Percentiles rank a stretch among this genome's conserved stretches.
These are phyloP conservation scores for Ramaria rubella DNA, from an alignment of 768 basidiomycete genomes.

Conservation along the genomic window DNA sequence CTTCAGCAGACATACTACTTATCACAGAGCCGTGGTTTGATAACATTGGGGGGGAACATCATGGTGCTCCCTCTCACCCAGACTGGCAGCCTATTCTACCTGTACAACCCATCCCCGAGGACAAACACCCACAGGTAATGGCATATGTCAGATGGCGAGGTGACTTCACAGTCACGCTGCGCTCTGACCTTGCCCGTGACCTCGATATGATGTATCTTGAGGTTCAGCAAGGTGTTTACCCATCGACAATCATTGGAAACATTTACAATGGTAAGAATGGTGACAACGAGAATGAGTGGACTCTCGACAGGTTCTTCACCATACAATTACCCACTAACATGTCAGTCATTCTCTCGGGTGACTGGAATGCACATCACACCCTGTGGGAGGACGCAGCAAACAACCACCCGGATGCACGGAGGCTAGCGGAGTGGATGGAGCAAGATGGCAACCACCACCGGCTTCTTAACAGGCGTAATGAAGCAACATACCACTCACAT, in stretches of 20 bases:
- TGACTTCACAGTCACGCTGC: conserved; percentile 16
- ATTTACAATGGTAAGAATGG: too few relatives aligned
- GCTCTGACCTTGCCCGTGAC: too few relatives aligned
- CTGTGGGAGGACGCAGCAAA: conserved; percentile 18
- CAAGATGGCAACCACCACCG: not conserved
- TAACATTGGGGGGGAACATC: too few relatives aligned
- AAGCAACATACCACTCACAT: not conserved
- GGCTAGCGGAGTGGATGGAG: not conserved
- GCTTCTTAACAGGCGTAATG: not conserved
- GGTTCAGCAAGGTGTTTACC: conserved; percentile 15
- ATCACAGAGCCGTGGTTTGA: conserved; percentile 14
- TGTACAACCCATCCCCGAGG: too few relatives aligned
- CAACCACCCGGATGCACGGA: conserved; percentile 8
- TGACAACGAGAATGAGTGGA: conserved; percentile 4
- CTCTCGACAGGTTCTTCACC: not conserved
- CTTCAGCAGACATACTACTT: conserved; percentile 11
- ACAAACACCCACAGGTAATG: too few relatives aligned
- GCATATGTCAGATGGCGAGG: not conserved
- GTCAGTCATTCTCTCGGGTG: conserved; percentile 21
- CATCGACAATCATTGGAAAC: conserved; percentile 17
- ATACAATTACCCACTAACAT: conserved; percentile 6
- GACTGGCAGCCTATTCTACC: not conserved
- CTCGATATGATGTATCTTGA: conserved; percentile 22
- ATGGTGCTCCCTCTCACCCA: too few relatives aligned
- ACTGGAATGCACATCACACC: conserved; percentile 23